Evolutionary conservation across 2,329 filamentous ascomycete species (phyloP), one percentile per base, ranked within the genome.

Genomic region (Ceratocystis diversiconidia): DNA sequence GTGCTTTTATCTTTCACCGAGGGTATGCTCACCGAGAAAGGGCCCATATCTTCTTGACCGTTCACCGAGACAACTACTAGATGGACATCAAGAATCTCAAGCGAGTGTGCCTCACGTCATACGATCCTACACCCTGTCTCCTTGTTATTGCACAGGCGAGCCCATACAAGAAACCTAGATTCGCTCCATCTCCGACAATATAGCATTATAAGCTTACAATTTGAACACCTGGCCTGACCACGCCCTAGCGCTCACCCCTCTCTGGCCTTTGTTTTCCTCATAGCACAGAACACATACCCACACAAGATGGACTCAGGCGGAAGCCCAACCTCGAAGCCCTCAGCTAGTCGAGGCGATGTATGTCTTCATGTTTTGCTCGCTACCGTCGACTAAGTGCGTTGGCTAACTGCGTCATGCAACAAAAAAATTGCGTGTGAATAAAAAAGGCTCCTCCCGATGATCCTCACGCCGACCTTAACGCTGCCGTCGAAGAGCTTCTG

Each of bases 401-500:
- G 28, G 19, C 59, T 30, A 25, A 52, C 25, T 55, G 50, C 50
- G 25, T 19, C 12, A 22, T 48, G 46, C 17, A 48, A 48, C 19
- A 7, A 48, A n/a, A 48, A 7, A 48, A 46, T 46, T 28, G 46
- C n/a, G 72, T 28, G 72, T 72, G 43, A 73, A 74, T 57, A 32
- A 7, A 32, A n/a, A 12, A 17, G 7, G 50, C 62, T 50, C 19
- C 60, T 22, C 3, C 60, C 15, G 63, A 65, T 36, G 66, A 67
- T 46, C 25, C 78, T 60, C 80, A 79, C 6, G 79, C 82, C 55
- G 87, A 92, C 72, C 82, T 95, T 66, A 85, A 85, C 1, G 84
- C 84, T 3, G 89, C 91, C 1, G 87, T 96, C 1, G 92, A 96
- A 70, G 90, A 96, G 50, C 81, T 96, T 2, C 79, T 96, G 3